phyloP scores from a whole-genome alignment of 176 grass and related monocot genomes.

The Rhynchospora pubera region DNA sequence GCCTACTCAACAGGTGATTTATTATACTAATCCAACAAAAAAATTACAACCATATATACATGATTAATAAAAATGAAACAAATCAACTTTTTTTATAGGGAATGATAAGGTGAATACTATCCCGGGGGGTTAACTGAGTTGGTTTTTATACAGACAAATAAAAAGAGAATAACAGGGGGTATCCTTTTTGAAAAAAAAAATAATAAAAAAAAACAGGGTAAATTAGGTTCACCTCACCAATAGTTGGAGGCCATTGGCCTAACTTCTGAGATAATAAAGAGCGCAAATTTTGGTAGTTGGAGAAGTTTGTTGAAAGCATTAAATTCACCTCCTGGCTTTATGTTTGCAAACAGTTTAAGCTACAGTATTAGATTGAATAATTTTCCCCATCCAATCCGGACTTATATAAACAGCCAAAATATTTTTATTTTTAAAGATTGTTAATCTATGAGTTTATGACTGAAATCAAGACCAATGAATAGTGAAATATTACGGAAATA shows the following conservation, averaged over 20 bases:
- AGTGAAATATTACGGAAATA: background rate
- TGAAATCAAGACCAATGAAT: background rate
- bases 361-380: background rate
- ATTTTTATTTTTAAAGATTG: background rate
- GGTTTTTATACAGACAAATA: no score
- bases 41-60: background rate
- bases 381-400: background rate
- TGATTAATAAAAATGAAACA: background rate
- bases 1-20: background rate
- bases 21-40: background rate
- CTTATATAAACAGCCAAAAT: background rate
- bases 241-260: background rate
- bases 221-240: no score
- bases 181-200: no score
- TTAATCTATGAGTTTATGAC: background rate
- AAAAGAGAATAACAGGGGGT: no score
- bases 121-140: no score
- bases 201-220: no score
- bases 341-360: background rate
- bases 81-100: background rate
- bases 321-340: background rate
- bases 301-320: constrained; percentile 8
- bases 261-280: background rate
- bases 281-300: background rate
- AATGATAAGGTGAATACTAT: no score